Base-by-base conservation (phyloP, 768 basidiomycete genomes). In the Lentinula guzmanii region DNA sequence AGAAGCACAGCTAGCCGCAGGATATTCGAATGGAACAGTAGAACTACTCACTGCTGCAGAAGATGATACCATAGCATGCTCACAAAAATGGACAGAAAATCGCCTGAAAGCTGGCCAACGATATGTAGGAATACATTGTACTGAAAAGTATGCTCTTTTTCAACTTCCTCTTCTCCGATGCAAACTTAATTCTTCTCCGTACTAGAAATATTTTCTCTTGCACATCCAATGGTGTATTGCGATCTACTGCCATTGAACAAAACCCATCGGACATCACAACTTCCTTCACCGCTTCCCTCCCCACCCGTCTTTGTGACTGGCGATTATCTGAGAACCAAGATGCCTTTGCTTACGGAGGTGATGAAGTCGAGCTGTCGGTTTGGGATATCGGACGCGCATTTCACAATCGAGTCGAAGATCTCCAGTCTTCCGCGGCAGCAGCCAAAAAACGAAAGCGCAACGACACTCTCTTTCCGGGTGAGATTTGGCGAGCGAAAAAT, bases 401-500 rank as follows among this genome's bases (percentile, higher is more conserved):
- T 77, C 82, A 70, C 63, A 69, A 52, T 34, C 71, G 54, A 63
- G 31, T 70, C 8, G 61, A 65, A 13, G 62, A 70, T 3, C 53
- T 65, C 4, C 16, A 65, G 28, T 48, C 58, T 11, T 62, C 68
- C 50, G 57, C 64, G 21, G 37, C 68, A 1, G 37, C 68, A 1
- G 56, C 70, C 9, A 85, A 82, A 67, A 87, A 90, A 67, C 75
- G 89, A 65, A 87, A 87, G 70, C 74, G 86, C 28, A 70, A 72
- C 4, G 81, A 85, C 4, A 71, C 77, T 2, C 67, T 91, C 2
- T 82, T 92, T 53, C 81, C 86, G 0, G 89, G 83, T 0, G 93
- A 95, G 75, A 67, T 87, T 4, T 95, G 93, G 93, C 78, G 92
- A 60, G 91, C 91, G 9, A 89, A 87, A 71, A 94, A 95, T 70